These are phyloP conservation scores for Aspergillus sp. DNA, from an alignment of 2,329 filamentous ascomycete species.

Conservation along the genomic window DNA sequence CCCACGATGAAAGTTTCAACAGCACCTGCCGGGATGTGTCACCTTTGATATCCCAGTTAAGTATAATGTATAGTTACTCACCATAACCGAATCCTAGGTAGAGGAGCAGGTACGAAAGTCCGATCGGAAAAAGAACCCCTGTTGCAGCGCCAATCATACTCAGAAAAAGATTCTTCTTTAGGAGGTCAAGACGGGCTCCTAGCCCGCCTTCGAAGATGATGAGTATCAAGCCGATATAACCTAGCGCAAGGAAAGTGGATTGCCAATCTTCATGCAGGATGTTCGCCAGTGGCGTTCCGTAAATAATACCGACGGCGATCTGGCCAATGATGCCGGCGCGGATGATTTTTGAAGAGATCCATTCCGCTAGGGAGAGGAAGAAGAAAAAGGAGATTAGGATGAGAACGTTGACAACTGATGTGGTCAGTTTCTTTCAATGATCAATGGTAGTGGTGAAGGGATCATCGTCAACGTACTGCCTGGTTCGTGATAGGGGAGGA, in stretches of 20 bases:
- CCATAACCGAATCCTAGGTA: constrained; percentile 48
- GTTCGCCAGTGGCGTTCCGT: constrained; percentile 49
- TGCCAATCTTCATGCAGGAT: constrained; percentile 49
- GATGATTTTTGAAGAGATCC: constrained; percentile 44
- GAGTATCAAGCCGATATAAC: constrained; percentile 52
- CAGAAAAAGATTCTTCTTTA: constrained; percentile 48
- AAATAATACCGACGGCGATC: constrained; percentile 51
- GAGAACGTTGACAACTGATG: constrained; percentile 43
- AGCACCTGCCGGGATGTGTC: constrained; percentile 20
- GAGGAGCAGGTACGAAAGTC: constrained; percentile 47
- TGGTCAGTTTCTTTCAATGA: constrained; percentile 8
- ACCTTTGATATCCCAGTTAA: not conserved
- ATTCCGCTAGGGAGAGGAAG: constrained; percentile 46
- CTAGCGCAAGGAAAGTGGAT: constrained; percentile 49
- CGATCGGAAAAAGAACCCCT: constrained; percentile 51
- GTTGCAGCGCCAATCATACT: constrained; percentile 46
- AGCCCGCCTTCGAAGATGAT: constrained; percentile 55
- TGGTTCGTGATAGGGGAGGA: constrained; percentile 45
- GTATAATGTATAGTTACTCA: constrained; percentile 6
- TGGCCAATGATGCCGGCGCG: constrained; percentile 51
- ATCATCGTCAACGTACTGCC: constrained; percentile 29
- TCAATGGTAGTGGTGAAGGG: not conserved
- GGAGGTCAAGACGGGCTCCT: constrained; percentile 48
- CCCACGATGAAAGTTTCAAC: constrained; percentile 38
- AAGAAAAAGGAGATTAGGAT: constrained; percentile 50